Conservation (phyloP, 345 rosid genomes). For the Lumnitzera littorea region DNA sequence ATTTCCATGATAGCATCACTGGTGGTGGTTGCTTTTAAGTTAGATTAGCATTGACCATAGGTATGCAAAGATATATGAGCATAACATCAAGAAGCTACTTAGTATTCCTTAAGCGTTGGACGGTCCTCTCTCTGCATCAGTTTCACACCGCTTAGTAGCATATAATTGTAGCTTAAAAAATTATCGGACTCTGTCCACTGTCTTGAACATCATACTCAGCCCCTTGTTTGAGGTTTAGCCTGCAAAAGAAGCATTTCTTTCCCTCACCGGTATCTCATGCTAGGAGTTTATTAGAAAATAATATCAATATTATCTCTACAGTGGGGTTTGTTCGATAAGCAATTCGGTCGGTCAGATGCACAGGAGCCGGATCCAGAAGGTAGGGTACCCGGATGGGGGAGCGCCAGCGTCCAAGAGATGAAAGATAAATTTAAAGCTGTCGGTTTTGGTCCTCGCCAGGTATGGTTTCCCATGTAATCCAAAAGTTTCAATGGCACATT, state of each 20-base stretch:
- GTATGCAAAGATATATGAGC: too few relatives aligned
- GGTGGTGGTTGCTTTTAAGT: background rate
- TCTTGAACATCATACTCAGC: too few relatives aligned
- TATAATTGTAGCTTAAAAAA: too few relatives aligned
- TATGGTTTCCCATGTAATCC: constrained; percentile 5
- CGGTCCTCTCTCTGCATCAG: too few relatives aligned
- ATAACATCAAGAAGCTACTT: too few relatives aligned
- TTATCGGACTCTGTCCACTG: too few relatives aligned
- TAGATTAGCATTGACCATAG: too few relatives aligned
- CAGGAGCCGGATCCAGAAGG: constrained; percentile 77
- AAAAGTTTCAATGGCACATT: background rate
- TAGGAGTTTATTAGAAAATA: background rate
- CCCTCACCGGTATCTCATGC: background rate
- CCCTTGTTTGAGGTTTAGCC: too few relatives aligned
- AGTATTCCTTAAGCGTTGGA: too few relatives aligned
- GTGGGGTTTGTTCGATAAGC: constrained; percentile 91
- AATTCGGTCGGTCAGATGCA: constrained; percentile 74
- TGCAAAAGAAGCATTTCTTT: too few relatives aligned
- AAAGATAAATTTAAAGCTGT: constrained; percentile 71
- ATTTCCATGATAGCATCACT: background rate
- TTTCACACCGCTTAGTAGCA: too few relatives aligned
- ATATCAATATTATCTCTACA: constrained; percentile 14
- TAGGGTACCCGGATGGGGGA: constrained; percentile 71
- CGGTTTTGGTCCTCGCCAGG: constrained; percentile 96
- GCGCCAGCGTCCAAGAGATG: constrained; percentile 82